phyloP scores from a whole-genome alignment of 1,284 basidiomycete species.

The Cryptococcus floricola region DNA sequence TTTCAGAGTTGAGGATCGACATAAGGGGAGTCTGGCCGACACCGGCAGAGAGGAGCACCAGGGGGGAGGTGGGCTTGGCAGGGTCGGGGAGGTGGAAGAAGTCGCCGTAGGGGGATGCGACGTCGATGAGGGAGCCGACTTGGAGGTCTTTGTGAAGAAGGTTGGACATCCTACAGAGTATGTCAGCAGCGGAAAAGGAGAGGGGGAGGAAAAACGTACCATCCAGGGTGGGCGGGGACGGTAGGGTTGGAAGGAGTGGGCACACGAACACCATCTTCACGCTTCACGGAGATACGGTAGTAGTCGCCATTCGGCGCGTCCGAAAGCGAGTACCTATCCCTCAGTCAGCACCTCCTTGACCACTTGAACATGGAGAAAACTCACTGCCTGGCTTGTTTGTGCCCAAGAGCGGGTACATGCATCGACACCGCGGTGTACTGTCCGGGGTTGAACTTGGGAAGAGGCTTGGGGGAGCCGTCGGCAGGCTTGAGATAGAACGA shows the following conservation, averaged over 20 bases:
- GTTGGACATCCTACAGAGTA: slow-evolving; percentile 11
- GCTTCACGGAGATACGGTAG: slow-evolving; percentile 36
- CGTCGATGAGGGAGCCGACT: slow-evolving; percentile 26
- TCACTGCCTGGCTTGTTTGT: slow-evolving; percentile 28
- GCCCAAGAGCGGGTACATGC: slow-evolving; percentile 14
- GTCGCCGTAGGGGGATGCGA: slow-evolving; percentile 31
- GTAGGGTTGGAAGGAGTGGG: slow-evolving; percentile 4
- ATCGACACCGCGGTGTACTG: slow-evolving; percentile 35
- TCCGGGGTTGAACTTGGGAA: slow-evolving; percentile 30
- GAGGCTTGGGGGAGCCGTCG: slow-evolving; percentile 15
- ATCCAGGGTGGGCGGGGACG: slow-evolving; percentile 17
- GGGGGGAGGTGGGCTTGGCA: slow-evolving; percentile 16
- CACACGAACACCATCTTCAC: slow-evolving; percentile 18
- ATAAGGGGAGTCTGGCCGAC: slow-evolving; percentile 38
- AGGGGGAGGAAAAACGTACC: slow-evolving; percentile 6
- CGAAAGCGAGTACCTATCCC: slow-evolving; percentile 29
- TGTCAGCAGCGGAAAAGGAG: neutral
- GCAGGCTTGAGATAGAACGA: slow-evolving; percentile 32
- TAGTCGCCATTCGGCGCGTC: slow-evolving; percentile 25
- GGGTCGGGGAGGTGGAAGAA: slow-evolving; percentile 24
- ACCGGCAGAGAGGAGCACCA: slow-evolving; percentile 40
- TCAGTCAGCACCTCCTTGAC: neutral
- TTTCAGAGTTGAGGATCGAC: slow-evolving; percentile 35
- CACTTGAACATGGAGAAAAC: neutral
- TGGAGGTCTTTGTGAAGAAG: slow-evolving; percentile 26